A percentile compares a stretch with the other conserved stretches of the same genome.
These are phyloP conservation scores for Phytophthora parvispora DNA, from an alignment of 352 stramenopile species.

Conservation along the genomic window DNA sequence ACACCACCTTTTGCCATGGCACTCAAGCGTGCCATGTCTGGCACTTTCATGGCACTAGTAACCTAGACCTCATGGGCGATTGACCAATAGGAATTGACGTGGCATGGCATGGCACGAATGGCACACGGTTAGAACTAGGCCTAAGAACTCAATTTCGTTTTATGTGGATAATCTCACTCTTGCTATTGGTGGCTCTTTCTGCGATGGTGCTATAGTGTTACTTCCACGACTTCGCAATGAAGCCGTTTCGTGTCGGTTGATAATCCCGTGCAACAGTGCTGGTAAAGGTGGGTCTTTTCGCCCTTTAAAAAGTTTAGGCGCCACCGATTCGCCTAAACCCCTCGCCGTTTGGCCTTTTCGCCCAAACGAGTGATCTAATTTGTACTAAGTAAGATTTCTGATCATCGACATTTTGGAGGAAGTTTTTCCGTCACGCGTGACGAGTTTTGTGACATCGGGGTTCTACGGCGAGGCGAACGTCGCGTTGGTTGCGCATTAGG, in stretches of 20 bases:
- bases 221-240: too few relatives aligned
- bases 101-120: too few relatives aligned
- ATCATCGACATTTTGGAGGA: not conserved
- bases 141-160: too few relatives aligned
- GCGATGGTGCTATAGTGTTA: too few relatives aligned
- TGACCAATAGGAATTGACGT: conserved; percentile 1
- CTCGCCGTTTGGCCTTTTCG: conserved; percentile 6
- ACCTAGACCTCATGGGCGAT: not conserved
- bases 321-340: conserved; percentile 1
- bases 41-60: conserved; percentile 3
- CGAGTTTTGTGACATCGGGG: not conserved
- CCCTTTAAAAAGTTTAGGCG: conserved; percentile 11
- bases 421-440: too few relatives aligned
- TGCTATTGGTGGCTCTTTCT: too few relatives aligned
- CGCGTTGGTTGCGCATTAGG: not conserved
- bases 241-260: too few relatives aligned
- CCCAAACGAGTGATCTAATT: not conserved
- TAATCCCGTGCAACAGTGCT: not conserved
- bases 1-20: conserved; percentile 5
- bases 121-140: too few relatives aligned
- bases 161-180: too few relatives aligned
- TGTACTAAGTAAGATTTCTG: not conserved
- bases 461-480: not conserved
- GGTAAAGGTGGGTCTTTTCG: conserved; percentile 4
- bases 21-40: conserved; percentile 1